Percentiles rank a stretch among this genome's conserved stretches.
Conservation (phyloP, 148 eudicot species). For the Talinum fruticosum region DNA sequence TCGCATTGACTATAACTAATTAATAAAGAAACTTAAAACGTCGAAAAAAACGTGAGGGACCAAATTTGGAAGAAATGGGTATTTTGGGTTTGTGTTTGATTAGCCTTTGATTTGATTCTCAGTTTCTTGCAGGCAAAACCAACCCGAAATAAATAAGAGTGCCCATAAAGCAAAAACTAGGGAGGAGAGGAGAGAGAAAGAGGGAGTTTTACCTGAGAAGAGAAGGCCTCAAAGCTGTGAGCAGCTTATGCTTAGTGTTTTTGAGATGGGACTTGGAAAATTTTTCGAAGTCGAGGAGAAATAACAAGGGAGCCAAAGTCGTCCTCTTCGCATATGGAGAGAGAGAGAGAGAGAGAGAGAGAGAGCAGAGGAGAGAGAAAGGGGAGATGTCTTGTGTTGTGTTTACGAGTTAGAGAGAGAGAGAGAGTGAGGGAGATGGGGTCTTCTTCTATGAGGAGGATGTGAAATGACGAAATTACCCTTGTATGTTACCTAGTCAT, state of each 20-base stretch:
- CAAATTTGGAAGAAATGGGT: slow-evolving; percentile 30
- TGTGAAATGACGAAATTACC: slow-evolving; percentile 14
- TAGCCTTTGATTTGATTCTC: slow-evolving; percentile 1
- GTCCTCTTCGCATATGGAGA: slow-evolving; percentile 23
- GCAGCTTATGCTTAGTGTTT: not conserved
- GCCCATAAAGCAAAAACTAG: slow-evolving; percentile 3
- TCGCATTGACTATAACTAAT: slow-evolving; percentile 31
- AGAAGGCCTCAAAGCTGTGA: not conserved
- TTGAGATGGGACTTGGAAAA: not conserved
- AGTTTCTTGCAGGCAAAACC: slow-evolving; percentile 23
- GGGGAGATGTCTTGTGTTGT: not conserved
- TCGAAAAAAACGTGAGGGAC: slow-evolving; percentile 25
- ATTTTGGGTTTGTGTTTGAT: slow-evolving; percentile 16
- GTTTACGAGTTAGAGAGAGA: slow-evolving; percentile 16
- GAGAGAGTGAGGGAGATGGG: slow-evolving; percentile 12
- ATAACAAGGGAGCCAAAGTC: slow-evolving; percentile 25
- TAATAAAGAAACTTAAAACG: slow-evolving; percentile 9
- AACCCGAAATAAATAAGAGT: slow-evolving; percentile 3
- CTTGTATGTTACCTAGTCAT: slow-evolving; percentile 16
- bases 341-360: slow-evolving; percentile 5
- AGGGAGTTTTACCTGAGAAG: not conserved
- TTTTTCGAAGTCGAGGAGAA: slow-evolving; percentile 10
- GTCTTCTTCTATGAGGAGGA: not conserved
- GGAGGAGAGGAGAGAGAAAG: not conserved
- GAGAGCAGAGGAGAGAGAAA: slow-evolving; percentile 4